Evolutionary conservation across 768 basidiomycete species (phyloP), one percentile per base, ranked within the genome.

Genomic region (Amanita fuliginea): DNA sequence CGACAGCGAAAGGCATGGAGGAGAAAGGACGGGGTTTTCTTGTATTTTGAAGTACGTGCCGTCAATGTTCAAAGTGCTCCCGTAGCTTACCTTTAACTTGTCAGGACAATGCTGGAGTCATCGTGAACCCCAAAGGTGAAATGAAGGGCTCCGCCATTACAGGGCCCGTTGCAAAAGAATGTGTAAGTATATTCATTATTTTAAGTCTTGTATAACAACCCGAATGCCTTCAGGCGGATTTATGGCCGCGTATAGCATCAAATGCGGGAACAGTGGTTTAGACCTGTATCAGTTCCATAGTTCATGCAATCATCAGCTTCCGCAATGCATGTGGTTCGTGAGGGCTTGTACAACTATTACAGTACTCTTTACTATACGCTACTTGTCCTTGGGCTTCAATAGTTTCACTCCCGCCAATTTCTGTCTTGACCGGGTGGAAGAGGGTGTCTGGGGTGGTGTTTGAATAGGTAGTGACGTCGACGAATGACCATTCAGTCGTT

Each of bases 121-220:
- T 95, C 54, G 92, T 97, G 60, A 97, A 96, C 75, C 86, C 89
- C 63, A 97, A 97, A 78, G 95, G 95, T 61, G 96, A 99, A 75
- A 99, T 99, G 96, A 99, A 99, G 77, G 95, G 95, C 44, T 94
- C 90, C 46, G 89, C 90, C 53, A 95, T 96, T 64, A 89, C 92
- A 32, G 92, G 92, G 51, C 93, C 92, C 35, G 90, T 99, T 54
- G 96, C 95, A 73, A 99, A 98, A 81, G 95, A 97, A 90, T 98
- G 96, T 64, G 89, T 92, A 65, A 36, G 89, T 82, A 37, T 6
- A 32, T 26, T 53, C 14, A 33, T 32, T 14, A n/a, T 36, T 28
- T 43, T 28, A 26, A 43, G 46, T 9, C 10, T 22, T 14, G 21
- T 6, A 9, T 19, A 44, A n/a, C 42, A 44, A 52, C 28, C 24